A percentile compares a stretch with the other conserved stretches of the same genome.
phyloP scores from a whole-genome alignment of 768 basidiomycete genomes.

The Leccinum longicurvipes region DNA sequence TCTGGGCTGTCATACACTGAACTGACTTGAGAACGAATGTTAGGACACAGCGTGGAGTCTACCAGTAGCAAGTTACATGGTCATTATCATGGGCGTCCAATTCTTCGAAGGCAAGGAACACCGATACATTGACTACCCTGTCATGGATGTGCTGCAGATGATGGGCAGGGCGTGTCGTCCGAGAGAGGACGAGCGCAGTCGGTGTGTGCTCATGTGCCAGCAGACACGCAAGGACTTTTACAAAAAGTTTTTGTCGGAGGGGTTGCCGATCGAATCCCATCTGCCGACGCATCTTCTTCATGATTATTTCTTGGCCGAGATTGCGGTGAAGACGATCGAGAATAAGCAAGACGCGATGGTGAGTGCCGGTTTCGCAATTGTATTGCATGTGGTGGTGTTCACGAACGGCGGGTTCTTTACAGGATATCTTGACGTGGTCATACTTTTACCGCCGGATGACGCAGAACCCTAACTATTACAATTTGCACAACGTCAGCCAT shows the following conservation, averaged over 20 bases:
- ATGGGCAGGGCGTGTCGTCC: constrained; percentile 98
- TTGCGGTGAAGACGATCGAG: constrained; percentile 97
- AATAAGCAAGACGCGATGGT: constrained; percentile 98
- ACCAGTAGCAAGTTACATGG: constrained; percentile 94
- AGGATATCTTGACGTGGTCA: constrained; percentile 98
- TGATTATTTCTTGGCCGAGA: constrained; percentile 97
- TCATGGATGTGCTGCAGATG: constrained; percentile 99
- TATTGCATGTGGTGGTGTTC: neutral
- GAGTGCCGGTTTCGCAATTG: constrained; percentile 1
- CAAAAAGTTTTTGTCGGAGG: constrained; percentile 96
- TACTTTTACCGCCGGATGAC: constrained; percentile 98
- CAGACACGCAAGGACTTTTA: constrained; percentile 98
- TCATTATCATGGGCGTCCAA: constrained; percentile 99
- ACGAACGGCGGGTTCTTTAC: neutral
- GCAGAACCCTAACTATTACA: constrained; percentile 95
- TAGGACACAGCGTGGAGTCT: constrained; percentile 98
- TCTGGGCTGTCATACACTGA: neutral
- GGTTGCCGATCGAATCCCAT: constrained; percentile 96
- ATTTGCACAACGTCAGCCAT: constrained; percentile 91
- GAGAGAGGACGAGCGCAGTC: constrained; percentile 79
- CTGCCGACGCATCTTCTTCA: constrained; percentile 86
- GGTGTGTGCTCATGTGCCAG: constrained; percentile 96
- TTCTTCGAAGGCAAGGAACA: constrained; percentile 96
- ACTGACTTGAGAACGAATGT: neutral
- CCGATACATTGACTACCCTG: constrained; percentile 95